Conservation (phyloP, 768 basidiomycete species). For the Calocybe cyanea region DNA sequence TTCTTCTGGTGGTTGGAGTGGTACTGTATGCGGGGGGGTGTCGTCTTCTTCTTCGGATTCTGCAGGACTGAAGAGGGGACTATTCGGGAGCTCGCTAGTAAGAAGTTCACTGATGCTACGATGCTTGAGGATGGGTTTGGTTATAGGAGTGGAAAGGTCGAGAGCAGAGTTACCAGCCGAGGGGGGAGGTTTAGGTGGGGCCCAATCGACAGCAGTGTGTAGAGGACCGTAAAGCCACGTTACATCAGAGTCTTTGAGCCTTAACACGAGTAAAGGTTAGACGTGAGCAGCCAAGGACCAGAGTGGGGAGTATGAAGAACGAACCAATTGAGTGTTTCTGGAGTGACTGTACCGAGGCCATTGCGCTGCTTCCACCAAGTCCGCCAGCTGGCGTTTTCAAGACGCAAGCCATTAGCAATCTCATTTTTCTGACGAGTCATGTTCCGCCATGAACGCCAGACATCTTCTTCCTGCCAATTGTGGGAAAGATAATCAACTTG, state of each 20-base stretch:
- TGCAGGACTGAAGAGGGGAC: conserved; percentile 57
- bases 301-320: conserved; percentile 30
- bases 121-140: conserved; percentile 94
- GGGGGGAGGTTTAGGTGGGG: conserved; percentile 43
- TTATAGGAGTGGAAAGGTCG: conserved; percentile 40
- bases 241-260: conserved; percentile 99
- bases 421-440: conserved; percentile 99
- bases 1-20: conserved; percentile 10
- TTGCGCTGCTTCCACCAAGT: conserved; percentile 99
- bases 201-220: conserved; percentile 86
- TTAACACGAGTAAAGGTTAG: conserved; percentile 28
- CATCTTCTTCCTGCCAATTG: conserved; percentile 97
- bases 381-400: conserved; percentile 98
- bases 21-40: background rate
- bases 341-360: conserved; percentile 89
- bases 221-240: conserved; percentile 99
- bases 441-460: conserved; percentile 96
- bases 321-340: conserved; percentile 98
- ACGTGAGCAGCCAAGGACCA: background rate
- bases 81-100: conserved; percentile 62
- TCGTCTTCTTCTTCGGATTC: conserved; percentile 49
- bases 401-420: conserved; percentile 88
- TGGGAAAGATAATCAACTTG: conserved; percentile 99
- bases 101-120: conserved; percentile 90
- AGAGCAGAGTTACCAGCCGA: conserved; percentile 36